These are phyloP conservation scores for Zelonia costaricensis DNA, from an alignment of 208 protist genomes.

Conservation along the genomic window DNA sequence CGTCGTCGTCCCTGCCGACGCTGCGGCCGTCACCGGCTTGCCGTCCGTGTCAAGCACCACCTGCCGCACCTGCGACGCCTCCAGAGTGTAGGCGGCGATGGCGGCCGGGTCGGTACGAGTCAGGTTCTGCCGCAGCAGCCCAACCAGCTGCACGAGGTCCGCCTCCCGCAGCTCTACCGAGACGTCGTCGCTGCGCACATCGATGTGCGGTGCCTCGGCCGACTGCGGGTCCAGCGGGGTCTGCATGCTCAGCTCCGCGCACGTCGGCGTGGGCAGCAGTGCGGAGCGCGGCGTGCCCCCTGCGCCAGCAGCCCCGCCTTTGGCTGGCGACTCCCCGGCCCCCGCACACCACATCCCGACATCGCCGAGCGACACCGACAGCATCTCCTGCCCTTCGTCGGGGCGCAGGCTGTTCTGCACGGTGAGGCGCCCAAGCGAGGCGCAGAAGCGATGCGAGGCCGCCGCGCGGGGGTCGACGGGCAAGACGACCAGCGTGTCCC, in stretches of 20 bases:
- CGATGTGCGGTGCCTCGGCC: conserved; percentile 46
- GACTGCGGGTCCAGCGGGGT: conserved; percentile 54
- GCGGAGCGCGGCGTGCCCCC: conserved; percentile 7
- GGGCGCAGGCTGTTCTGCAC: conserved; percentile 72
- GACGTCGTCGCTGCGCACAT: conserved; percentile 55
- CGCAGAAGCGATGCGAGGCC: conserved; percentile 42
- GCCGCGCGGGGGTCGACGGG: conserved; percentile 61
- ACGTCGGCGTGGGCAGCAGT: conserved; percentile 50
- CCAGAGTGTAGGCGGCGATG: conserved; percentile 20
- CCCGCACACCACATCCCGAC: conserved; percentile 50
- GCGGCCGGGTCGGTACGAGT: conserved; percentile 32
- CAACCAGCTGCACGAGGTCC: conserved; percentile 61
- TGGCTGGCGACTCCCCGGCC: too few species aligned
- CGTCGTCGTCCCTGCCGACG: not conserved
- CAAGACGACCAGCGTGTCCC: conserved; percentile 58
- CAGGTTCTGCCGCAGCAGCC: conserved; percentile 63
- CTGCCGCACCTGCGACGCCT: conserved; percentile 4
- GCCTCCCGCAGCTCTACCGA: conserved; percentile 39
- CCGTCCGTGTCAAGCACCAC: conserved; percentile 9
- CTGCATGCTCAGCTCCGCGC: conserved; percentile 61
- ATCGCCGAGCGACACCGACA: conserved; percentile 67
- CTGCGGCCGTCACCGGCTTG: not conserved
- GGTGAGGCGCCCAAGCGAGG: conserved; percentile 49
- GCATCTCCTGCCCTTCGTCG: conserved; percentile 55
- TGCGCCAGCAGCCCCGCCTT: too few species aligned